Base-by-base conservation (phyloP, 345 rosid species). In the Populus ilicifolia region DNA sequence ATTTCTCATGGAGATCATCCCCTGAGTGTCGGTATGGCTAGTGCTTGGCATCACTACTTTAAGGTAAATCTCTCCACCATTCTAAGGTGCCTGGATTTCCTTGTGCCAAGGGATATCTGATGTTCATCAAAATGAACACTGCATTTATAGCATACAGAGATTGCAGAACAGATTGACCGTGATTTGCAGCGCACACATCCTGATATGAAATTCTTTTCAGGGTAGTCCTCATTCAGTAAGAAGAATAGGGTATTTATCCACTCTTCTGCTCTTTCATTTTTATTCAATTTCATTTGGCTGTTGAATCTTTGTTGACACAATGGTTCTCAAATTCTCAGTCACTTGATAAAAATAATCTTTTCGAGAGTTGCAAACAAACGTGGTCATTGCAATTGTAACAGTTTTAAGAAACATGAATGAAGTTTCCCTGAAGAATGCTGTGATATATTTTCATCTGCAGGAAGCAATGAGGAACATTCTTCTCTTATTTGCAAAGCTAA, bases 1-100 rank as follows among this genome's bases (percentile, higher is more conserved):
- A 86, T 91, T 66, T 88, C 95, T 77, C 86, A 83, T 27, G 96
- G 87, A 77, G 96, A 91, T 85, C 96, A 91, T 78, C 96, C 96
- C 21, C 77, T 91, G 77, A 88, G 92, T 77, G 84, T 80, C 50
- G 90, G 89, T 65, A 86, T 88, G 84, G 84, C 88, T 56, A 88
- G 92, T 78, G 80, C 85, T 71, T 91, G 96, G 96, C 80, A 84
- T 83, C 90, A 85, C 70, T 87, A 83, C 81, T 89, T 91, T 52
- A 84, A 91, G 91, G 96, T 91, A 82, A 63, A 72, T 50, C 41
- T 72, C 73, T 46, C 70, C 16, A 76, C 38, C 35, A 27, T 71
- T 21, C 71, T 33, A 69, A 48, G 36, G 46, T n/a, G 43, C 56
- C 70, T 41, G n/a, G 70, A 71, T 52, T 17, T 56, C 65, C 50